phyloP scores from a whole-genome alignment of 768 basidiomycete species.

The Russula earlei region DNA sequence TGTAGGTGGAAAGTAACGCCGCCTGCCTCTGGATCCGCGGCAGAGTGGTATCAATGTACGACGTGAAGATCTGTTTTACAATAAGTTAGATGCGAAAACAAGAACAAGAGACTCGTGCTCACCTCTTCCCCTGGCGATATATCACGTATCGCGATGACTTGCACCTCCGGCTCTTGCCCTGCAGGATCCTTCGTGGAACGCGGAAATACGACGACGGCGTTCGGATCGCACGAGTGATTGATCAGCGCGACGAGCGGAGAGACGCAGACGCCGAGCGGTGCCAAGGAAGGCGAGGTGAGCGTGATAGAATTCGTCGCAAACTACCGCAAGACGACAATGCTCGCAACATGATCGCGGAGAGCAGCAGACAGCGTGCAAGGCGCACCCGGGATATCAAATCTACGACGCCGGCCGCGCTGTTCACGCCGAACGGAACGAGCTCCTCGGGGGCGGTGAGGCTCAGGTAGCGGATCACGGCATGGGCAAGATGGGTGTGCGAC shows the following conservation, averaged over 20 bases:
- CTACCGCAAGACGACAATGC: constrained; percentile 37
- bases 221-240: constrained; percentile 85
- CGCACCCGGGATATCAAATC: constrained; percentile 64
- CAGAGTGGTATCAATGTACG: constrained; percentile 80
- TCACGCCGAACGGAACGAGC: constrained; percentile 46
- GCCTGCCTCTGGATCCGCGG: constrained; percentile 46
- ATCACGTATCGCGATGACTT: constrained; percentile 59
- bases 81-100: not conserved
- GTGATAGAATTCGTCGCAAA: constrained; percentile 91
- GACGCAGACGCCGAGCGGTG: constrained; percentile 76
- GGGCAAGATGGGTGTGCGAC: constrained; percentile 59
- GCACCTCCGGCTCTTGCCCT: constrained; percentile 51
- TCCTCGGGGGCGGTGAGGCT: constrained; percentile 49
- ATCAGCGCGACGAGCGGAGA: constrained; percentile 72
- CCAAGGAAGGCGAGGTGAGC: constrained; percentile 64
- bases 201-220: constrained; percentile 90
- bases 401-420: constrained; percentile 53
- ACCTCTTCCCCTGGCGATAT: constrained; percentile 69
- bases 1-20: constrained; percentile 61
- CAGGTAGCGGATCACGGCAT: constrained; percentile 65
- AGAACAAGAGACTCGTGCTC: not conserved
- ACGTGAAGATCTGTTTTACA: constrained; percentile 52
- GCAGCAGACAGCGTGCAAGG: constrained; percentile 1
- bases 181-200: constrained; percentile 30
- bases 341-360: not conserved